Evolutionary conservation across 805 yeast genomes (phyloP).

Genomic region (Huiozyma sinensis): DNA sequence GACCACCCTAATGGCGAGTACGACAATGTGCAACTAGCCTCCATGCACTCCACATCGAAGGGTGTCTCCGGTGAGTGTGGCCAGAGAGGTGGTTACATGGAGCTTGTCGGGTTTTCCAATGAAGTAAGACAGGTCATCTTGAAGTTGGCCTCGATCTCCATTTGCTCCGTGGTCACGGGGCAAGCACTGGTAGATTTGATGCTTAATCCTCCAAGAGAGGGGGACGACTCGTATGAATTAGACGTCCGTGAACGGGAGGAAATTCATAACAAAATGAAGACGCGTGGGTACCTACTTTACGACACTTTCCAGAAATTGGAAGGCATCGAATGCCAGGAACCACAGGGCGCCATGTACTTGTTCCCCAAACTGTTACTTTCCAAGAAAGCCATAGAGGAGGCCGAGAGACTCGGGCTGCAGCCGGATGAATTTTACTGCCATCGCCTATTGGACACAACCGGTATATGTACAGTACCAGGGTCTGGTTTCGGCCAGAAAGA

Average conservation of each 20-base stretch:
- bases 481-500: constrained; percentile 90
- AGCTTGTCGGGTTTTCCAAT: constrained; percentile 64
- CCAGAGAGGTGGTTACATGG: constrained; percentile 99
- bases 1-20: constrained; percentile 40
- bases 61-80: constrained; percentile 99
- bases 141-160: constrained; percentile 81
- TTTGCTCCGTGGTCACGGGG: constrained; percentile 92
- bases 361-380: constrained; percentile 71
- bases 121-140: constrained; percentile 60
- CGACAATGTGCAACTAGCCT: constrained; percentile 73
- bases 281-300: constrained; percentile 57
- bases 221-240: constrained; percentile 61
- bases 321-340: constrained; percentile 75
- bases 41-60: constrained; percentile 93
- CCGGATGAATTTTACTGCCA: constrained; percentile 88
- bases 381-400: constrained; percentile 50
- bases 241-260: constrained; percentile 53
- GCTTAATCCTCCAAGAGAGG: constrained; percentile 82
- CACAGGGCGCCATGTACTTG: constrained; percentile 96
- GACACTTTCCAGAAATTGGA: constrained; percentile 65
- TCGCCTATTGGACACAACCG: constrained; percentile 72
- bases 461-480: constrained; percentile 96
- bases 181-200: constrained; percentile 86
- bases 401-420: constrained; percentile 40
- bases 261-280: constrained; percentile 51